Evolutionary conservation across 768 basidiomycete species (phyloP).

Genomic region (Mycena maculata): DNA sequence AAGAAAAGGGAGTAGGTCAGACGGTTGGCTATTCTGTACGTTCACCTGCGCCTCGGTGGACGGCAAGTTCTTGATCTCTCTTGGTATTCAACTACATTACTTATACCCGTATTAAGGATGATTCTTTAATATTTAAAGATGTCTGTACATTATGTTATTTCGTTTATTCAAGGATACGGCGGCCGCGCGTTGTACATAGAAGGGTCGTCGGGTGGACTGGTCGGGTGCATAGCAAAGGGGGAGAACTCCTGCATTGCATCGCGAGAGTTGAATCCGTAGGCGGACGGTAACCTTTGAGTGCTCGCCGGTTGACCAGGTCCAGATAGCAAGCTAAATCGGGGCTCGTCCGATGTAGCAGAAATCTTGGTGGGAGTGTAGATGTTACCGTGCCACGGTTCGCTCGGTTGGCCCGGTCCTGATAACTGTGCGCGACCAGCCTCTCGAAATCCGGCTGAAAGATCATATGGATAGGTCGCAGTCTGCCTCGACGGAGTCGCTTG

Average conservation of each 20-base stretch:
- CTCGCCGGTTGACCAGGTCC: conserved; percentile 31
- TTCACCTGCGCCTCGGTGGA: conserved; percentile 27
- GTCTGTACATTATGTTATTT: background rate
- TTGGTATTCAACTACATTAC: background rate
- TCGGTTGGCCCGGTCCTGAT: conserved; percentile 25
- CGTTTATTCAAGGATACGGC: background rate
- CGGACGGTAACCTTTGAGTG: conserved; percentile 1
- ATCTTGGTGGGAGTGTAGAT: background rate
- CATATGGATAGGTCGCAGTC: conserved; percentile 15
- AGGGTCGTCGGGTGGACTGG: background rate
- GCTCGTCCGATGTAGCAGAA: conserved; percentile 4
- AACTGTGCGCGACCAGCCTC: conserved; percentile 17
- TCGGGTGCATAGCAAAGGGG: background rate
- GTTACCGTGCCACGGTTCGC: conserved; percentile 16
- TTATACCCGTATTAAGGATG: conserved; percentile 24
- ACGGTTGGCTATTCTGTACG: conserved; percentile 72
- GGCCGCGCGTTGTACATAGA: background rate
- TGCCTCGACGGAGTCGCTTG: conserved; percentile 25
- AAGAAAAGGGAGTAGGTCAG: conserved; percentile 81
- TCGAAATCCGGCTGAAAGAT: conserved; percentile 7
- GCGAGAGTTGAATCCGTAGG: conserved; percentile 8
- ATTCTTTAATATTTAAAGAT: conserved; percentile 13
- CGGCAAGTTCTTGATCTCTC: background rate
- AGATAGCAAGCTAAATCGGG: conserved; percentile 13
- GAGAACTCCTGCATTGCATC: background rate